Base-by-base conservation (phyloP, 2,329 filamentous ascomycete species). In the Sporothrix pallida region DNA sequence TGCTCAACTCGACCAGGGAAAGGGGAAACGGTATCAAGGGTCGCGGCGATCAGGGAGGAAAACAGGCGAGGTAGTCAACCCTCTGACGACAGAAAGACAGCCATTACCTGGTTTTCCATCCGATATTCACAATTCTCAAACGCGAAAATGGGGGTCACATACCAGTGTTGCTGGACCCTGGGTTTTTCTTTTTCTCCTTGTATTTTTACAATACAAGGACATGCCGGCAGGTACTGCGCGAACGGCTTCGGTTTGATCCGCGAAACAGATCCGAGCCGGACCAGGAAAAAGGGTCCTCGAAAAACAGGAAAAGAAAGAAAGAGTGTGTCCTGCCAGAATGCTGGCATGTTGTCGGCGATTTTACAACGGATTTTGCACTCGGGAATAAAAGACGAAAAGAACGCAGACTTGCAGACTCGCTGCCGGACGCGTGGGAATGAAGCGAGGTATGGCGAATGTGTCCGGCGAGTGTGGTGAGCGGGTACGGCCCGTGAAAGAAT, bases 231-330 rank as follows among this genome's bases (percentile, higher is more conserved):
- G 60, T 70, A 52, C 68, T 42, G 17, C 10, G 23, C 52, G 13
- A 42, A 52, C 48, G n/a, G 37, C 50, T n/a, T 58, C 52, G 37
- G 52, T 70, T 58, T 70, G 50, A 23, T 56, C 67, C 50, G 69
- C 52, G 44, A 62, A 71, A 62, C 42, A 48, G 20, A 42, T 68
- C 23, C 23, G 15, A 48, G 2, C 13, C 13, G 12, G 17, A n/a
- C 54, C 54, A 62, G 23, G 12, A 23, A 46, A 50, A 13, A 17
- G 44, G 20, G 20, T 67, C 10, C 37, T 37, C 20, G 17, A 44
- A n/a, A 65, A 26, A 26, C 23, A 26, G 23, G 3, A 26, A 26
- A 26, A 26, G 1, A 26, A 3, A 26, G 1, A 26, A 26, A 26
- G 23, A 37, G 31, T 2, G 31, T 37, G 31, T 37, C 31, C 7